These are phyloP conservation scores for Backusella sp. DNA, from an alignment of 192 early-diverging fungal genomes.

Conservation along the genomic window DNA sequence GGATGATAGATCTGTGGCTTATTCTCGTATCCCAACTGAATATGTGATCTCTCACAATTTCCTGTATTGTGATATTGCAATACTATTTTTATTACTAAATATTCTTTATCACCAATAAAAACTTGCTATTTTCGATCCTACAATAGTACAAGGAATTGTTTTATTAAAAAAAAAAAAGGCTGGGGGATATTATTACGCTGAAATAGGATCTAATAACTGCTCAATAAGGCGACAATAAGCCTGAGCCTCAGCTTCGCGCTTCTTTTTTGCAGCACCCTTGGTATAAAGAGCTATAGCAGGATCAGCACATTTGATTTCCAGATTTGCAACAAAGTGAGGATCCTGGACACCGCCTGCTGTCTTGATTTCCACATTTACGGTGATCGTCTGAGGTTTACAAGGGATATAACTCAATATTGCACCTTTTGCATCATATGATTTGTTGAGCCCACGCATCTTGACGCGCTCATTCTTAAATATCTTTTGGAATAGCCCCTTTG, in stretches of 20 bases:
- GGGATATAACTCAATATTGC: not conserved
- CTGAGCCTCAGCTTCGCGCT: not conserved
- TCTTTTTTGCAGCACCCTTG: not conserved
- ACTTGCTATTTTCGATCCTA: not conserved
- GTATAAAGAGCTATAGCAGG: not conserved
- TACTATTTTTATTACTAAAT: too few species aligned
- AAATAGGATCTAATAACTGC: not conserved
- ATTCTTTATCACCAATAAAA: too few species aligned
- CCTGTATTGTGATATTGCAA: too few species aligned
- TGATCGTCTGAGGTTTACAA: not conserved
- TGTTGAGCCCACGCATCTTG: not conserved
- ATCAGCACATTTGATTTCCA: not conserved
- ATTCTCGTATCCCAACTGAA: too few species aligned
- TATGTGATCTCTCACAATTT: too few species aligned
- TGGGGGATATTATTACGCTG: not conserved
- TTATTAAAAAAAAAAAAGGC: not conserved
- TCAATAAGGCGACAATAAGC: not conserved
- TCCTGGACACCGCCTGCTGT: not conserved
- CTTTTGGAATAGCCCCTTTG: not conserved
- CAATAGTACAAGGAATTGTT: not conserved
- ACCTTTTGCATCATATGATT: slow-evolving; percentile 5
- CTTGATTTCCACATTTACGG: not conserved
- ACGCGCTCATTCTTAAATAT: not conserved
- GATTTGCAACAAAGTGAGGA: not conserved
- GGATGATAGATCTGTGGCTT: not conserved